Conservation (phyloP, 495 filamentous ascomycete genomes). For the Sordaria brevicollis region DNA sequence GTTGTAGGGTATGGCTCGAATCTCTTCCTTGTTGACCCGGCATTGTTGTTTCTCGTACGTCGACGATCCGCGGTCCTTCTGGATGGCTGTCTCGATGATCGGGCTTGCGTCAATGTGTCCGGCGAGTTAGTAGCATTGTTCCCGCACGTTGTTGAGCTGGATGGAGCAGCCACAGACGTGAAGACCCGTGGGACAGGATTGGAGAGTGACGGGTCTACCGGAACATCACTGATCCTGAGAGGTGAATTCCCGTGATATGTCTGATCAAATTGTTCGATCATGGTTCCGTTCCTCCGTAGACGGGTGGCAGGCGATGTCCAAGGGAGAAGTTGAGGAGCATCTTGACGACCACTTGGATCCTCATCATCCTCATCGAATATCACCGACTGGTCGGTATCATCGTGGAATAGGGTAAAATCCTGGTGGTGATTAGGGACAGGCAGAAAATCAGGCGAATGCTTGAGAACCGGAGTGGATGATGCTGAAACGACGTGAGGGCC, state of each 20-base stretch:
- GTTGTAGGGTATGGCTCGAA: not conserved
- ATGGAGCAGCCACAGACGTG: not conserved
- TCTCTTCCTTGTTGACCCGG: not conserved
- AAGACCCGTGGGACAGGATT: not conserved
- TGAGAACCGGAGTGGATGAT: not conserved
- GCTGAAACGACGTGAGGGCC: not conserved
- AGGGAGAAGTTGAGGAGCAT: constrained; percentile 9
- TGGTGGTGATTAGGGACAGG: not conserved
- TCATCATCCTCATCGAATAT: constrained; percentile 15
- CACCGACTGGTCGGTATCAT: constrained; percentile 10
- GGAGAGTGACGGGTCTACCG: constrained; percentile 11
- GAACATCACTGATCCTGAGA: not conserved
- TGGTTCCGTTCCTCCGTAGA: constrained; percentile 15
- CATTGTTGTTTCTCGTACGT: not conserved
- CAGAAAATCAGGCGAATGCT: not conserved
- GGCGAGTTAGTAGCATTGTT: not conserved
- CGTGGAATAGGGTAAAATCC: constrained; percentile 17
- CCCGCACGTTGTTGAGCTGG: not conserved
- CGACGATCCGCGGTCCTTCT: not conserved
- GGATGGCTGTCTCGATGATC: not conserved
- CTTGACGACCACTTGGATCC: constrained; percentile 2
- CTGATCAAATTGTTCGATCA: constrained; percentile 19
- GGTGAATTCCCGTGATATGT: constrained; percentile 11
- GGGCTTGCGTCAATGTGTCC: not conserved
- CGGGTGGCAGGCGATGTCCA: constrained; percentile 25